Percentiles rank a stretch among this genome's conserved stretches.
phyloP scores from a whole-genome alignment of 306 rosid species.

The Vigna unguiculata region DNA sequence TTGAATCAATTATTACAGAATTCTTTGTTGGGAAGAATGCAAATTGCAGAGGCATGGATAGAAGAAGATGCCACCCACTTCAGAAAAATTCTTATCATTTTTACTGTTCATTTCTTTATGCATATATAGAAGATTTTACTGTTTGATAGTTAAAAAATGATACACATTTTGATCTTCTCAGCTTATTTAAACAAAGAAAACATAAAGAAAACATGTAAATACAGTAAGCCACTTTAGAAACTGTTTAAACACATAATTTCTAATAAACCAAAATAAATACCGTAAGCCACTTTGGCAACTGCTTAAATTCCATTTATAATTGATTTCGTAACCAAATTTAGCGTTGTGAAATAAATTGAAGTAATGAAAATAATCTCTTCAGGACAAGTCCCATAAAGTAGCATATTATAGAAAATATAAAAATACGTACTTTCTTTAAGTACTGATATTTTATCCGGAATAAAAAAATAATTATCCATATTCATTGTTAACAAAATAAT shows the following conservation, averaged over 20 bases:
- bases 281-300: too few species aligned
- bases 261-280: neutral
- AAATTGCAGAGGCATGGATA: neutral
- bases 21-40: neutral
- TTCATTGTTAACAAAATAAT: too few species aligned
- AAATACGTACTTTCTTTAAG: neutral
- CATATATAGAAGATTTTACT: too few species aligned
- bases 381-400: neutral
- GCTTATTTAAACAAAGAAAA: neutral
- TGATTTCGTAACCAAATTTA: neutral
- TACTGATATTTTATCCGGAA: neutral
- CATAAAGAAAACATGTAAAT: neutral
- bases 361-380: constrained; percentile 2
- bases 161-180: too few species aligned
- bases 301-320: neutral
- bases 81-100: neutral
- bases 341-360: neutral
- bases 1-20: neutral
- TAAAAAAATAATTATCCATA: too few species aligned
- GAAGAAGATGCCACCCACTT: neutral
- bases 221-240: too few species aligned
- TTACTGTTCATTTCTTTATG: neutral
- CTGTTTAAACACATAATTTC: neutral
- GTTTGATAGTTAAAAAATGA: neutral
- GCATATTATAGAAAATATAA: neutral